phyloP scores from a whole-genome alignment of 2,329 filamentous ascomycete species.

The Coleophoma cylindrospora region DNA sequence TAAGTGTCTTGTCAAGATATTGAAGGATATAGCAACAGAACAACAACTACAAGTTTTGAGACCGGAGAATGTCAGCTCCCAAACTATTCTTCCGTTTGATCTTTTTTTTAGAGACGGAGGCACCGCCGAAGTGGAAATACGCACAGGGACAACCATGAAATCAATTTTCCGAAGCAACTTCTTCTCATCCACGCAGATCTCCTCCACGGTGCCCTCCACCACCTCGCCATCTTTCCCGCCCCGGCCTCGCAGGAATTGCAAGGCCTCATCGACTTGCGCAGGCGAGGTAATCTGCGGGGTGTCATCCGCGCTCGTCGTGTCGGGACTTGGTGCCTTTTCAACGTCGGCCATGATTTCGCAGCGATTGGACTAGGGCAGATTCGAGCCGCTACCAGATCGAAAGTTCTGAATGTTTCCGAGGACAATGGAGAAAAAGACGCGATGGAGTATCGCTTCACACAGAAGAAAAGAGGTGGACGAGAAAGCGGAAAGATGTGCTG shows the following conservation, averaged over 20 bases:
- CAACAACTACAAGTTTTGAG: constrained; percentile 31
- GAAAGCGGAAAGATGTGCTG: too few species aligned
- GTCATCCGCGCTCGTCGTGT: background rate
- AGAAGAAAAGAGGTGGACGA: too few species aligned
- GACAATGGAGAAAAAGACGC: too few species aligned
- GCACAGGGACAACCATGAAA: constrained; percentile 51
- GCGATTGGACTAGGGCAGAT: too few species aligned
- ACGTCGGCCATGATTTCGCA: too few species aligned
- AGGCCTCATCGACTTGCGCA: constrained; percentile 3
- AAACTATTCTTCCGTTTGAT: too few species aligned
- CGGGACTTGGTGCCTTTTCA: too few species aligned
- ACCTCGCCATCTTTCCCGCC: background rate
- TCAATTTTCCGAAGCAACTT: constrained; percentile 58
- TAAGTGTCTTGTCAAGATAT: constrained; percentile 42
- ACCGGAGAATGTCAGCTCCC: too few species aligned
- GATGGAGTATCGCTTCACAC: too few species aligned
- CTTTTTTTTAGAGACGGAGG: background rate
- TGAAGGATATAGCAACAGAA: constrained; percentile 52
- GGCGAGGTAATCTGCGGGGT: background rate
- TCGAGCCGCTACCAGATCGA: too few species aligned
- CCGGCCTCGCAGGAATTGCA: constrained; percentile 1
- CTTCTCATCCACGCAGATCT: constrained; percentile 30
- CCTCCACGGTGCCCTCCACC: background rate
- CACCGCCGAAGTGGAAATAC: constrained; percentile 1
- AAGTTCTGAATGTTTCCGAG: too few species aligned